Base-by-base conservation (phyloP, 1,284 basidiomycete species). In the Ganoderma meredithae region DNA sequence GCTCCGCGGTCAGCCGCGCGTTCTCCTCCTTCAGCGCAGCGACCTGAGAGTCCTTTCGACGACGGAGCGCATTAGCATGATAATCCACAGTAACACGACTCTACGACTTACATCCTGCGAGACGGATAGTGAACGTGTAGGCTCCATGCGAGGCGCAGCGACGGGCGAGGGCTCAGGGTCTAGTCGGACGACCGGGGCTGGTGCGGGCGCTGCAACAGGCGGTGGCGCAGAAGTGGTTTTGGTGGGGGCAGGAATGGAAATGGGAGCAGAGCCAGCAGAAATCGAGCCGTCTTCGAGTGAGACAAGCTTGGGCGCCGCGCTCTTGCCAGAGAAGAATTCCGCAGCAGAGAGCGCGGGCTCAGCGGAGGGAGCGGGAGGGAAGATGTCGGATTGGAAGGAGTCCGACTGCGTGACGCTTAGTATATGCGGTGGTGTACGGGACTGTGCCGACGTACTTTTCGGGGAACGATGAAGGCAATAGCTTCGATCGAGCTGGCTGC, bases 331-430 rank as follows among this genome's bases (percentile, higher is more conserved):
- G 80, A 99, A 96, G 83, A 95, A 99, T 74, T 98, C 96, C 63
- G 86, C 83, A 1, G 95, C 93, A 10, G 88, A 85, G 64, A 98
- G 85, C 0, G 95, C 89, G 13, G 96, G 89, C 76, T 96, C 93
- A 59, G 85, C 80, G 10, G 95, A 95, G 0, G 91, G 90, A 1
- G 95, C 97, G 19, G 94, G 93, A 1, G 97, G 97, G 87, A 90
- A 99, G 78, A 99, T 97, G 80, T 97, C 95, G 15, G 94, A 91
- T 81, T 95, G 95, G 90, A 96, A 97, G 4, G 90, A 87, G 69
- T 96, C 95, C 33, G 93, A 85, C 91, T 94, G 76, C 22, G 44
- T 3, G 25, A 44, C 22, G 31, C 25, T 31, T 44, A 44, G n/a
- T 36, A 7, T 7, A 43, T 25, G 22, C 6, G 43, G 33, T 8